Percentiles rank a stretch among this genome's conserved stretches.
phyloP scores from a whole-genome alignment of 1,139 yeast species.

The Geotrichum bryndzae region DNA sequence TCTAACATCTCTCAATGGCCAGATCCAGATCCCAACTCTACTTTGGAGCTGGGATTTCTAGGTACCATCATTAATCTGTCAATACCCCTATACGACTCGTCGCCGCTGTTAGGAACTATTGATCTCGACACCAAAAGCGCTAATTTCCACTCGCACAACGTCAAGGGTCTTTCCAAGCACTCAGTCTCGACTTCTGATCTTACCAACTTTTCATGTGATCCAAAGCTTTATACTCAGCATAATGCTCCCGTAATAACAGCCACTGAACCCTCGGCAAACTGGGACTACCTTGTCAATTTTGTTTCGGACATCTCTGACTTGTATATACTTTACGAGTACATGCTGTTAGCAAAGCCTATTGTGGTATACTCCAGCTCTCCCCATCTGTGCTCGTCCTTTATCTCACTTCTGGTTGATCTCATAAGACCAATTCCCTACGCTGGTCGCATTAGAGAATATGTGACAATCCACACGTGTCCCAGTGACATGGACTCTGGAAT shows the following conservation, averaged over 20 bases:
- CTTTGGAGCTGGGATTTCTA: constrained; percentile 27
- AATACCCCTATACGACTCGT: constrained; percentile 19
- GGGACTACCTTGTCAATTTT: constrained; percentile 23
- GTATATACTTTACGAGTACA: constrained; percentile 28
- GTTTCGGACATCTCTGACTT: constrained; percentile 24
- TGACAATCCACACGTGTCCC: constrained; percentile 26
- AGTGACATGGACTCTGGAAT: constrained; percentile 20
- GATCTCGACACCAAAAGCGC: constrained; percentile 12
- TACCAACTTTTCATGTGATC: background rate
- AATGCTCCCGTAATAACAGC: constrained; percentile 18
- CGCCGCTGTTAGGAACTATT: constrained; percentile 19
- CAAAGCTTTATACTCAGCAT: constrained; percentile 4
- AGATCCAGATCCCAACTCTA: constrained; percentile 20
- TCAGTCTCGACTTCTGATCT: constrained; percentile 11
- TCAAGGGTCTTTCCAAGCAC: background rate
- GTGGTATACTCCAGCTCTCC: constrained; percentile 28
- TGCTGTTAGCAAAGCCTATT: constrained; percentile 25
- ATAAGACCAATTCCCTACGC: constrained; percentile 26
- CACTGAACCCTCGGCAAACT: constrained; percentile 23
- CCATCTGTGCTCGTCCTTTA: constrained; percentile 27
- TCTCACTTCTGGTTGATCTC: constrained; percentile 24
- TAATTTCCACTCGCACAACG: constrained; percentile 9
- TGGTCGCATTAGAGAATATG: constrained; percentile 27
- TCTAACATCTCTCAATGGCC: constrained; percentile 31
- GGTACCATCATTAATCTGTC: constrained; percentile 24